Evolutionary conservation across 345 rosid species (phyloP), one percentile per base, ranked within the genome.

Genomic region (Salix suchowensis): DNA sequence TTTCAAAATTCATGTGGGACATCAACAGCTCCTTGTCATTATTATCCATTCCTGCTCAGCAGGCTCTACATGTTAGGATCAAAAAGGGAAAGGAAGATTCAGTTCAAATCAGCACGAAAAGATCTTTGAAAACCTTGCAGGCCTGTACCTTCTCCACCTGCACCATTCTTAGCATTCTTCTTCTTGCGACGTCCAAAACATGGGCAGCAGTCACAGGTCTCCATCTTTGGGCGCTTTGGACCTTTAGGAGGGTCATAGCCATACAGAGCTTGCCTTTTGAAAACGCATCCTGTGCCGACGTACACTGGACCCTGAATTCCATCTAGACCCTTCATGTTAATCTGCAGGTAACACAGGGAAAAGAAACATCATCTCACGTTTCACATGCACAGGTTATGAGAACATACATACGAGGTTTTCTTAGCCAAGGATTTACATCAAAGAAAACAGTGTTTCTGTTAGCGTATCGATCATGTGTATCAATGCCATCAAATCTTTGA

Each of bases 1-100:
- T 87, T 74, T 96, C 99, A 24, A 96, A 93, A 79, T 93, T 96
- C 97, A 91, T 92, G 69, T 96, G 89, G 70, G 98, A 92, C 97
- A 91, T 92, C 82, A 93, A 74, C 36, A 86, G 37, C 87, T 92
- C 92, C 83, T 93, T 96, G 78, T 93, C 96, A 42, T 91, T 91
- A 37, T 91, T 91, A 32, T 87, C 93, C 36, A 80, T 76, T 79
- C 88, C 92, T 88, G 77, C 52, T 54, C 65, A 50, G 9, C 44
- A 62, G 39, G 24, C 4, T 13, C 30, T 10, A 14, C 18, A 28
- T 46, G 50, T 34, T 13, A 71, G 42, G 68, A 70, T 73, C 48
- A 46, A n/a, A 36, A 61, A 19, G 37, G 16, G 61, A 5, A 54
- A 70, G 40, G 61, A 65, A 71, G 67, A 46, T 40, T 7, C n/a